These are phyloP conservation scores for Xylariales sp. DNA, from an alignment of 2,329 filamentous ascomycete species.

Conservation along the genomic window DNA sequence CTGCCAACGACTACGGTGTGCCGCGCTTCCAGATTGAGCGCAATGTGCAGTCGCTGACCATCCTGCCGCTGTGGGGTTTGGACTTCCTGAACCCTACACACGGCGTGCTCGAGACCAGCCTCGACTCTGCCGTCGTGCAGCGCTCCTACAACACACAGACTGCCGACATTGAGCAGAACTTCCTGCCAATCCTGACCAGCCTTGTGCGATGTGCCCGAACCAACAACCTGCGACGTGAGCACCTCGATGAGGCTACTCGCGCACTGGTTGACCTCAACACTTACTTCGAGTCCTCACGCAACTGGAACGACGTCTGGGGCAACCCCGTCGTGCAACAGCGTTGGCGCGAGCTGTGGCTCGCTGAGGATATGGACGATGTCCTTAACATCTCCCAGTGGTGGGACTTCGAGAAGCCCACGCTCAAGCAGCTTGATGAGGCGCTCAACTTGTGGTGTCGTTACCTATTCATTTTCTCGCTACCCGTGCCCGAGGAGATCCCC, in stretches of 20 bases:
- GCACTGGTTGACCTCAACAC: constrained; percentile 3
- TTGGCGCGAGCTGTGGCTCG: constrained; percentile 4
- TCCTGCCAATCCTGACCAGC: constrained; percentile 1
- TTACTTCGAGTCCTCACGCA: constrained; percentile 4
- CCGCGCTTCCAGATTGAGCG: constrained; percentile 4
- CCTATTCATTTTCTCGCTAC: constrained; percentile 3
- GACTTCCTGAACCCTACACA: constrained; percentile 4
- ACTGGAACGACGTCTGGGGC: constrained; percentile 4
- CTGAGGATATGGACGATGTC: neutral
- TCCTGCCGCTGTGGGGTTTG: constrained; percentile 3
- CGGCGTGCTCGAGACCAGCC: constrained; percentile 2
- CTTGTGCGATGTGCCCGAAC: neutral
- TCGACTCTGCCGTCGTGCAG: constrained; percentile 1
- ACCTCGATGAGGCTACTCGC: neutral
- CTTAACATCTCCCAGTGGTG: constrained; percentile 3
- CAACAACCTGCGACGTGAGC: constrained; percentile 1
- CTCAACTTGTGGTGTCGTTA: constrained; percentile 4
- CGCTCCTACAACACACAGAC: neutral
- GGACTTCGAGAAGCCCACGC: constrained; percentile 4
- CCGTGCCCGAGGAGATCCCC: constrained; percentile 1
- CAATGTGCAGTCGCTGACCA: constrained; percentile 6
- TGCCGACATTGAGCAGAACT: constrained; percentile 1
- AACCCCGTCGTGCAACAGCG: constrained; percentile 1
- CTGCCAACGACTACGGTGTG: constrained; percentile 4
- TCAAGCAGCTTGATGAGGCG: constrained; percentile 5